phyloP scores from a whole-genome alignment of 148 eudicot genomes.

The Chenopodium quinoa region DNA sequence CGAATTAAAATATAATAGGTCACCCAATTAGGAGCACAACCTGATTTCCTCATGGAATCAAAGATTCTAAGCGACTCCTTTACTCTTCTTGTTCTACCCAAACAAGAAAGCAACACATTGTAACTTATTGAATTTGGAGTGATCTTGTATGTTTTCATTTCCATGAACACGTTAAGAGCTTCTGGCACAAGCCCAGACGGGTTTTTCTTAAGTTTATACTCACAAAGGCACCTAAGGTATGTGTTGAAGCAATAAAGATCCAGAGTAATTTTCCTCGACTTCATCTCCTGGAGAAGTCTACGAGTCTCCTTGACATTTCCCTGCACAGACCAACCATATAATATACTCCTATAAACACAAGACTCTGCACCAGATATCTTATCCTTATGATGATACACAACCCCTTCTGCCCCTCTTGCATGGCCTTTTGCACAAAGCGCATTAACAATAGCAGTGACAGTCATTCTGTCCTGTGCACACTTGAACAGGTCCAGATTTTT shows the following conservation, averaged over 20 bases:
- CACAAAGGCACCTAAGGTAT: constrained; percentile 56
- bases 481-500: constrained; percentile 53
- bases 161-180: constrained; percentile 60
- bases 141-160: constrained; percentile 51
- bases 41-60: constrained; percentile 44
- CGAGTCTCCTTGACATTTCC: constrained; percentile 58
- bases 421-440: constrained; percentile 63
- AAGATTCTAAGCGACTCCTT: constrained; percentile 50
- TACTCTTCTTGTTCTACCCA: constrained; percentile 52
- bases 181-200: constrained; percentile 69
- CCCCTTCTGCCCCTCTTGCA: constrained; percentile 54
- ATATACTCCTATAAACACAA: constrained; percentile 51
- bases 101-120: constrained; percentile 53
- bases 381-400: constrained; percentile 48
- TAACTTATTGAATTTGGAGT: constrained; percentile 49
- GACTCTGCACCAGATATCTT: constrained; percentile 44
- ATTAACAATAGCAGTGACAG: constrained; percentile 48
- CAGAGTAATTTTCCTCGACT: constrained; percentile 42
- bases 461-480: constrained; percentile 44
- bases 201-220: constrained; percentile 45
- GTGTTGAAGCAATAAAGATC: constrained; percentile 60
- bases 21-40: constrained; percentile 57
- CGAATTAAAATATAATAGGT: constrained; percentile 56
- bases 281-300: constrained; percentile 52
- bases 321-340: constrained; percentile 57